Conservation (phyloP, 371 early-diverging fungal species). For the Dentiscutata heterogama region DNA sequence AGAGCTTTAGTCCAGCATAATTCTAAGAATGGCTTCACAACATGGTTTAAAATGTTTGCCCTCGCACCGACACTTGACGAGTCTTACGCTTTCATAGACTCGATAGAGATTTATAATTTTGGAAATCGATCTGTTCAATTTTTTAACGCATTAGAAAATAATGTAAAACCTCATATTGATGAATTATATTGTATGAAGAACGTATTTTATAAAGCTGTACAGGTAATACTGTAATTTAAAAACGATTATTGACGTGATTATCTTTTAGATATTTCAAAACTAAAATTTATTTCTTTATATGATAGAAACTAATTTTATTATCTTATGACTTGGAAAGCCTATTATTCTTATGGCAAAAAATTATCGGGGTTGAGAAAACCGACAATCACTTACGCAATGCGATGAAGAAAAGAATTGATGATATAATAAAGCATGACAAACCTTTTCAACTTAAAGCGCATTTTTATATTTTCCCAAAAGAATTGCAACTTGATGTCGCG, state of each 20-base stretch:
- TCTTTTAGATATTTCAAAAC: too few species aligned
- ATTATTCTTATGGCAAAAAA: neutral
- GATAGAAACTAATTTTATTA: neutral
- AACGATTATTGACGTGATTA: neutral
- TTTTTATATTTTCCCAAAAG: neutral
- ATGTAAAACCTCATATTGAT: neutral
- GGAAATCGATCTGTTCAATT: neutral
- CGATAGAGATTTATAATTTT: neutral
- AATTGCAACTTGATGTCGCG: neutral
- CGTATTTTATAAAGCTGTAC: neutral
- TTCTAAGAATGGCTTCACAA: neutral
- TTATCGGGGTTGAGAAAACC: neutral
- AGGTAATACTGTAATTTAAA: neutral
- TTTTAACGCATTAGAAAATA: neutral
- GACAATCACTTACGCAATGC: neutral
- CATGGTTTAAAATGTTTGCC: neutral
- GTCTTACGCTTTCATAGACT: neutral
- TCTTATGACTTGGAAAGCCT: neutral
- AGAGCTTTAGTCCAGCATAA: slow-evolving; percentile 20
- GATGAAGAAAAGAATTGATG: neutral
- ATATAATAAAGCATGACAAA: neutral
- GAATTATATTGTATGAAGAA: neutral
- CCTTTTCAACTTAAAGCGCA: neutral
- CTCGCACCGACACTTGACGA: neutral
- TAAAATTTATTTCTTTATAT: too few species aligned